Conservation (phyloP, 441 rosid species). For the Melastoma candidum region DNA sequence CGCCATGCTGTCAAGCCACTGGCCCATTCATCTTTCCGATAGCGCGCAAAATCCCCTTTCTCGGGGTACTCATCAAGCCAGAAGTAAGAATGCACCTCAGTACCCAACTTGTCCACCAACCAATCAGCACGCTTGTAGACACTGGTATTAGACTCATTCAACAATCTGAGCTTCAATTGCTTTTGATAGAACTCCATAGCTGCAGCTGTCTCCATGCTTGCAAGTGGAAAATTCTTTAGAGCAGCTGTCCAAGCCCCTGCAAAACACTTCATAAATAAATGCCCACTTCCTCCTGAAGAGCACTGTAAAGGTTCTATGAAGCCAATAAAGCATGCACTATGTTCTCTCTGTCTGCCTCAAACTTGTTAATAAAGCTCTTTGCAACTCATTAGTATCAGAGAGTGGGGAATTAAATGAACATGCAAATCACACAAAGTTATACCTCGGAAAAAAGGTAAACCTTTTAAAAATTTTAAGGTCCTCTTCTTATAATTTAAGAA, state of each 20-base stretch:
- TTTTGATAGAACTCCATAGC: slow-evolving; percentile 51
- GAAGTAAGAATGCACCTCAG: slow-evolving; percentile 39
- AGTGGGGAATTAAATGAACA: too few species aligned
- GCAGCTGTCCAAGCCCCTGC: slow-evolving; percentile 36
- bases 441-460: too few species aligned
- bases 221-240: slow-evolving; percentile 31
- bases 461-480: too few species aligned
- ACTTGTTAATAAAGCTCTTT: too few species aligned
- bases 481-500: too few species aligned
- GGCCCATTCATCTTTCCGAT: slow-evolving; percentile 20
- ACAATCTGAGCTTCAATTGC: slow-evolving; percentile 31
- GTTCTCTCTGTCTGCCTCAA: too few species aligned
- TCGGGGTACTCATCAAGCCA: slow-evolving; percentile 40
- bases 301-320: too few species aligned
- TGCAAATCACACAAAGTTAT: too few species aligned
- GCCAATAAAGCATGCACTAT: too few species aligned
- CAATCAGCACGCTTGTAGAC: slow-evolving; percentile 37
- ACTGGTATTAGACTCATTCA: slow-evolving; percentile 24
- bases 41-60: slow-evolving; percentile 28
- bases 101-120: slow-evolving; percentile 38
- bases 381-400: too few species aligned
- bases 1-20: slow-evolving; percentile 35
- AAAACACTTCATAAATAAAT: slow-evolving; percentile 1
- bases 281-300: too few species aligned
- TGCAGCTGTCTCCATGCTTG: slow-evolving; percentile 36